Evolutionary conservation across 1,284 basidiomycete species (phyloP).

Genomic region (Mycena sp.): DNA sequence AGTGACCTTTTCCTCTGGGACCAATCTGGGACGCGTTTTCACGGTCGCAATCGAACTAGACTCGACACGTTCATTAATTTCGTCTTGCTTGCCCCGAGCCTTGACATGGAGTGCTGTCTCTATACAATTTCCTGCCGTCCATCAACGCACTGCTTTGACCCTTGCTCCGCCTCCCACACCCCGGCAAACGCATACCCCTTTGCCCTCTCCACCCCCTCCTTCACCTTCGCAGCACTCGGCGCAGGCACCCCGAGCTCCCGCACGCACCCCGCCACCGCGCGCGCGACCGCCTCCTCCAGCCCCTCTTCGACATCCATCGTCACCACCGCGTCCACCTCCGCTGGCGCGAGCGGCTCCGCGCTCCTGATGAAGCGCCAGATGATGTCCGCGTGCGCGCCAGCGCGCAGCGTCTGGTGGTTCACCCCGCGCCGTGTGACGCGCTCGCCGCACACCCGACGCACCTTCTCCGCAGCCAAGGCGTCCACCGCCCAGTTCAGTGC

Average conservation of each 20-base stretch:
- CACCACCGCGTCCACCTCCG: slow-evolving; percentile 74
- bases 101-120: no score
- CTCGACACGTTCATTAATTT: no score
- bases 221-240: slow-evolving; percentile 67
- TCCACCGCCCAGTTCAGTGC: slow-evolving; percentile 81
- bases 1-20: no score
- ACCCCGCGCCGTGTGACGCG: slow-evolving; percentile 81
- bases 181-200: slow-evolving; percentile 53
- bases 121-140: no score
- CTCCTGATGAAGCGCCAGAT: slow-evolving; percentile 82
- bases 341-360: slow-evolving; percentile 71
- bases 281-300: slow-evolving; percentile 63
- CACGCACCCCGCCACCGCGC: slow-evolving; percentile 69
- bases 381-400: slow-evolving; percentile 49
- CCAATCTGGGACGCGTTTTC: no score
- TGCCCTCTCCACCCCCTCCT: slow-evolving; percentile 66
- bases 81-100: no score
- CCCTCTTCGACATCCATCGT: slow-evolving; percentile 70
- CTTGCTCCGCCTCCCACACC: slow-evolving; percentile 50
- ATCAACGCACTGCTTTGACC: slow-evolving; percentile 46
- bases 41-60: no score
- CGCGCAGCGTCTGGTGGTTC: slow-evolving; percentile 85
- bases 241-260: slow-evolving; percentile 56
- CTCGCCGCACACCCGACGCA: slow-evolving; percentile 78
- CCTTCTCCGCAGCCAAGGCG: slow-evolving; percentile 56